Conservation (phyloP, 2,329 filamentous ascomycete species). For the Exophiala oligosperma region DNA sequence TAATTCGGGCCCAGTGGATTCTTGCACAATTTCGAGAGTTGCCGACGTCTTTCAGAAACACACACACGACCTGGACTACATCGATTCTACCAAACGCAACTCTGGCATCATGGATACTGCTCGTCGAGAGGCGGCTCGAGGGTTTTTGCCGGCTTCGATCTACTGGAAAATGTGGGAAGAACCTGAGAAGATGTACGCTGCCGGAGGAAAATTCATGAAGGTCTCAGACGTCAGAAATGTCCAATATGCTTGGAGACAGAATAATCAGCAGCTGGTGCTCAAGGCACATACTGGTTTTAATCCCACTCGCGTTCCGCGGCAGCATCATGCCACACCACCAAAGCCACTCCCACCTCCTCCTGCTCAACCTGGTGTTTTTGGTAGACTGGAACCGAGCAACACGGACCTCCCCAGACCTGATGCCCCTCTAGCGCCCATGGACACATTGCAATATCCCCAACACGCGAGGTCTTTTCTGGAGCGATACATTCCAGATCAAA, state of each 20-base stretch:
- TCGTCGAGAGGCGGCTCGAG: constrained; percentile 45
- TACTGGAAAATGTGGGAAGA: constrained; percentile 50
- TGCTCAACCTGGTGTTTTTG: constrained; percentile 21
- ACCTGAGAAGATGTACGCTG: constrained; percentile 43
- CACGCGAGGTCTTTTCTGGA: constrained; percentile 48
- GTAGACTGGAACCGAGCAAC: constrained; percentile 20
- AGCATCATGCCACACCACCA: constrained; percentile 17
- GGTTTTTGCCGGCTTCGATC: constrained; percentile 50
- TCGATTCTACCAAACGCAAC: constrained; percentile 50
- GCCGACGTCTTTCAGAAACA: constrained; percentile 42
- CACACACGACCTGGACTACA: constrained; percentile 49
- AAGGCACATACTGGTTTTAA: constrained; percentile 45
- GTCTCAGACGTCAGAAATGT: constrained; percentile 51
- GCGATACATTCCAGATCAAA: constrained; percentile 51
- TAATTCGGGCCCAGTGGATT: constrained; percentile 44
- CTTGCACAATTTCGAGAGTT: constrained; percentile 44
- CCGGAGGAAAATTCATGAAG: constrained; percentile 48
- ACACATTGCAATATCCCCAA: constrained; percentile 47
- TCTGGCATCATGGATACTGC: constrained; percentile 50
- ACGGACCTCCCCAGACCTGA: constrained; percentile 9
- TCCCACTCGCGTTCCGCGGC: constrained; percentile 16
- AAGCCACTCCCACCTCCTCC: constrained; percentile 12
- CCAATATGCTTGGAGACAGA: constrained; percentile 49
- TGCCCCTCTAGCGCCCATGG: constrained; percentile 30
- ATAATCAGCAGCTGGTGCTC: constrained; percentile 44